Percentiles rank a stretch among this genome's conserved stretches.
Conservation (phyloP, 2,329 filamentous ascomycete species). For the Paraphaeosphaeria minitans region DNA sequence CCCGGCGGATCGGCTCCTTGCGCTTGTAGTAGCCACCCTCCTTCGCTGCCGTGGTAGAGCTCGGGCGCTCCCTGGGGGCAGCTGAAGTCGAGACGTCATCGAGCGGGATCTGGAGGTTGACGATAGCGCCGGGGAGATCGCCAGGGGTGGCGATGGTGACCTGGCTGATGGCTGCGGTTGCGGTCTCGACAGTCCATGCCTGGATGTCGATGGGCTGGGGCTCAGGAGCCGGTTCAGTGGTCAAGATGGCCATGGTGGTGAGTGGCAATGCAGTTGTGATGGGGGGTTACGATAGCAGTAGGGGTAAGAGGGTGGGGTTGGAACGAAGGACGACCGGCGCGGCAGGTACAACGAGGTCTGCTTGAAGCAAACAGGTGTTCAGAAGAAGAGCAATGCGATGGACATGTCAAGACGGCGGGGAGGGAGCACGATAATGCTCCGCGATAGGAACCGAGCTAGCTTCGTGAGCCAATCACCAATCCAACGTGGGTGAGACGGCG, state of each 20-base stretch:
- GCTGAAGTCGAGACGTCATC: slow-evolving; percentile 58
- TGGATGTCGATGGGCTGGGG: slow-evolving; percentile 49
- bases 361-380: neutral
- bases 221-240: slow-evolving; percentile 25
- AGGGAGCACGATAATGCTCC: slow-evolving; percentile 15
- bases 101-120: slow-evolving; percentile 75
- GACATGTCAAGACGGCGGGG: neutral
- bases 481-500: slow-evolving; percentile 27
- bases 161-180: slow-evolving; percentile 49
- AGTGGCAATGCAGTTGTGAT: slow-evolving; percentile 7
- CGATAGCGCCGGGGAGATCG: slow-evolving; percentile 59
- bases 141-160: slow-evolving; percentile 46
- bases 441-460: slow-evolving; percentile 16
- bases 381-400: neutral
- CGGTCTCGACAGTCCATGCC: slow-evolving; percentile 56
- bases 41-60: slow-evolving; percentile 42
- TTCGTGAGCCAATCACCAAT: slow-evolving; percentile 30
- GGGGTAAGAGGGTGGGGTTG: neutral
- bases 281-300: neutral
- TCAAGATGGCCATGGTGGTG: slow-evolving; percentile 41
- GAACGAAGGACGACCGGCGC: slow-evolving; percentile 3
- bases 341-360: slow-evolving; percentile 5
- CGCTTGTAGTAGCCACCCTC: slow-evolving; percentile 57
- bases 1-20: slow-evolving; percentile 61
- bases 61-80: slow-evolving; percentile 29